These are phyloP conservation scores for Kwoniella botswanensis DNA, from an alignment of 768 basidiomycete species.

Conservation along the genomic window DNA sequence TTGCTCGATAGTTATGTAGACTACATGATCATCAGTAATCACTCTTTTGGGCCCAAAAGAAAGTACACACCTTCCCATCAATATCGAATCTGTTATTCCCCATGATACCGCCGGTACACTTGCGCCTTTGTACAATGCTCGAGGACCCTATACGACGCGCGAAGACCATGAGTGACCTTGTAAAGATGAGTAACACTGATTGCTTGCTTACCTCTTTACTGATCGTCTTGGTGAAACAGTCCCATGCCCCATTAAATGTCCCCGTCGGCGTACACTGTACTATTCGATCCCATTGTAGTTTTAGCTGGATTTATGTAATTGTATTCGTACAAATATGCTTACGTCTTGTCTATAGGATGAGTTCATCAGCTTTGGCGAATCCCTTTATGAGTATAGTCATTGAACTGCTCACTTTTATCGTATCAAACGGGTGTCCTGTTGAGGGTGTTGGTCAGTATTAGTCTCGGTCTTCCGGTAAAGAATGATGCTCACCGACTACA, in stretches of 20 bases:
- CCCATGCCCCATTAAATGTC: slow-evolving; percentile 42
- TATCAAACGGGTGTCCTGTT: slow-evolving; percentile 55
- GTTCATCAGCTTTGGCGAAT: slow-evolving; percentile 6
- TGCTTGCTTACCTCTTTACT: slow-evolving; percentile 42
- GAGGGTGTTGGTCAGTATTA: not conserved
- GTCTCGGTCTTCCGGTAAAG: not conserved
- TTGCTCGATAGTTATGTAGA: slow-evolving; percentile 55
- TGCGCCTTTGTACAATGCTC: slow-evolving; percentile 55
- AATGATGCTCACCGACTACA: slow-evolving; percentile 16
- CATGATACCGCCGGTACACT: slow-evolving; percentile 56
- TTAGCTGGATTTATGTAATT: not conserved
- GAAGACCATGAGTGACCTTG: not conserved
- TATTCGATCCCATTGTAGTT: not conserved
- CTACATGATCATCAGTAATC: slow-evolving; percentile 17
- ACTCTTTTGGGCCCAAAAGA: not conserved
- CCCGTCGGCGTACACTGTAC: slow-evolving; percentile 51
- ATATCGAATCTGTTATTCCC: slow-evolving; percentile 57
- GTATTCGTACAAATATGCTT: slow-evolving; percentile 9
- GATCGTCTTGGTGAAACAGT: slow-evolving; percentile 43
- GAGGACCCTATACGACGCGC: slow-evolving; percentile 30
- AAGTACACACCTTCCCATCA: slow-evolving; percentile 55
- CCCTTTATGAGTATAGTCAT: not conserved
- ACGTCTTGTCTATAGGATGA: slow-evolving; percentile 45
- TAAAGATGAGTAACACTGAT: not conserved
- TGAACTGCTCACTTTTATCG: slow-evolving; percentile 43